Percentiles rank a stretch among this genome's conserved stretches.
These are phyloP conservation scores for Myxozyma neglecta DNA, from an alignment of 805 yeast species.

Conservation along the genomic window DNA sequence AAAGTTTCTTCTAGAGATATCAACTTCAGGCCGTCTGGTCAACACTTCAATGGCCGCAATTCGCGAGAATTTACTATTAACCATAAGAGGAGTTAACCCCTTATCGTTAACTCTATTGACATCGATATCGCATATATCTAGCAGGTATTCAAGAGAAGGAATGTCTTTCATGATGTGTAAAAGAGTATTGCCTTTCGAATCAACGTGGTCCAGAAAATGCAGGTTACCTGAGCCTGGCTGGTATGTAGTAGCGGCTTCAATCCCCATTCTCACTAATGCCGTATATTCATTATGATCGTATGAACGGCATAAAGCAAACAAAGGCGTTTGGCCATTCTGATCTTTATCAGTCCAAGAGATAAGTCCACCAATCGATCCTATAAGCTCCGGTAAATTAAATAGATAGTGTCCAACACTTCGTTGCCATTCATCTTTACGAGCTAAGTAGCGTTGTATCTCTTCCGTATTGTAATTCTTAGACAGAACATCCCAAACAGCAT, in stretches of 20 bases:
- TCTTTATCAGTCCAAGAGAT: constrained; percentile 74
- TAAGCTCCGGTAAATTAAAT: constrained; percentile 54
- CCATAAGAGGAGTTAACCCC: constrained; percentile 67
- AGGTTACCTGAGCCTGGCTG: constrained; percentile 28
- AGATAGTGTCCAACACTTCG: constrained; percentile 75
- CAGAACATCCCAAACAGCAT: constrained; percentile 48
- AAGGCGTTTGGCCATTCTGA: constrained; percentile 68
- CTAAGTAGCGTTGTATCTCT: constrained; percentile 54
- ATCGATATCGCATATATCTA: constrained; percentile 47
- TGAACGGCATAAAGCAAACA: constrained; percentile 70
- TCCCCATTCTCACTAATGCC: constrained; percentile 48
- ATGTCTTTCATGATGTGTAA: constrained; percentile 66
- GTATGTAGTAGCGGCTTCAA: constrained; percentile 37
- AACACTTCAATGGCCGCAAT: constrained; percentile 57
- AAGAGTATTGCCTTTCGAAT: constrained; percentile 69
- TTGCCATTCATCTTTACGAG: constrained; percentile 51
- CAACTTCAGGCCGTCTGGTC: constrained; percentile 51
- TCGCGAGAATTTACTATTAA: constrained; percentile 68
- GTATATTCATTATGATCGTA: constrained; percentile 74
- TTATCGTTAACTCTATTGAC: constrained; percentile 62
- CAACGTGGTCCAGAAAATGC: constrained; percentile 60
- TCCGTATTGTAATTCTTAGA: constrained; percentile 47
- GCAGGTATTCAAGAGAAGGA: constrained; percentile 43
- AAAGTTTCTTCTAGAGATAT: constrained; percentile 41
- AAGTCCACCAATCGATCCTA: constrained; percentile 54